Evolutionary conservation across 2,329 filamentous ascomycete genomes (phyloP).

Genomic region (Phyllosticta citribraziliensis): DNA sequence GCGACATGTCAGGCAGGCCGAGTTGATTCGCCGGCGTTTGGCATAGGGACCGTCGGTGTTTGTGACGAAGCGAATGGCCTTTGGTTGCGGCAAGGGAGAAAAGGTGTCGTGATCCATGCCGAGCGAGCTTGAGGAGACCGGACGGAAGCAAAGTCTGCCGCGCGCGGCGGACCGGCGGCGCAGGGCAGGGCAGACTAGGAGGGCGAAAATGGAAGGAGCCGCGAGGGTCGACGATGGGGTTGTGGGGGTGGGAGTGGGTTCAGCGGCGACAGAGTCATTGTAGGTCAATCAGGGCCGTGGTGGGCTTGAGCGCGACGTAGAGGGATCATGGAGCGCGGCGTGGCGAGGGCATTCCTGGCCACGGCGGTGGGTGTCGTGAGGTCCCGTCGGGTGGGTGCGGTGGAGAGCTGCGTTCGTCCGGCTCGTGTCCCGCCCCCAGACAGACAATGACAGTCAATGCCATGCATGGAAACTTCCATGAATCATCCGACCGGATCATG

Average conservation of each 20-base stretch:
- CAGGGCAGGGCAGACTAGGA: neutral
- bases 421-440: too few relatives aligned
- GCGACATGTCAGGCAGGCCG: conserved; percentile 38
- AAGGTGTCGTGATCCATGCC: conserved; percentile 6
- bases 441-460: too few relatives aligned
- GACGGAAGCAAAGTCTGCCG: too few relatives aligned
- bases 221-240: neutral
- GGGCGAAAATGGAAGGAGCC: neutral
- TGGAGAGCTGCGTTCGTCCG: neutral
- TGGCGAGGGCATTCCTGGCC: too few relatives aligned
- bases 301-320: too few relatives aligned
- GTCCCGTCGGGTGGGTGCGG: too few relatives aligned
- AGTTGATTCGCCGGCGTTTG: conserved; percentile 32
- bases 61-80: conserved; percentile 33
- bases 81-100: conserved; percentile 20
- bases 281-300: neutral
- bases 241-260: too few relatives aligned
- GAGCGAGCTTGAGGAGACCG: neutral
- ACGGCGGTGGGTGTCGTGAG: too few relatives aligned
- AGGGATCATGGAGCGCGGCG: too few relatives aligned
- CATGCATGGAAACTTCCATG: too few relatives aligned
- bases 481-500: too few relatives aligned
- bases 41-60: conserved; percentile 33
- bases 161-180: neutral
- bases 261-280: neutral